These are phyloP conservation scores for Middelhovenomyces tepae DNA, from an alignment of 805 yeast genomes.

Conservation along the genomic window DNA sequence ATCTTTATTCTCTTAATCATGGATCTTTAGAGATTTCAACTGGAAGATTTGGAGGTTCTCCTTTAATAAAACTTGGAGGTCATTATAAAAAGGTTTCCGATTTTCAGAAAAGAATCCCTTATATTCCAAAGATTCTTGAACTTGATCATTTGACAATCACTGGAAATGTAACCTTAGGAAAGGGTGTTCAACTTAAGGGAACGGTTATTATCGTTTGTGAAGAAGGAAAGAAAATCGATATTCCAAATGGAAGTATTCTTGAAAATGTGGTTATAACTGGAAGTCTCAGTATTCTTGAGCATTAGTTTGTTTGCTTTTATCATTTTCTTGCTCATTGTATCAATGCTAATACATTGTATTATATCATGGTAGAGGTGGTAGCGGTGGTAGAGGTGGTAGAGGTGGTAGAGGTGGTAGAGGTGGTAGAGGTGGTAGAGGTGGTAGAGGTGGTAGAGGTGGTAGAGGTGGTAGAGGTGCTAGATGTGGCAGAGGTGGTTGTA, in stretches of 20 bases:
- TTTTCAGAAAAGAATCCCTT: constrained; percentile 83
- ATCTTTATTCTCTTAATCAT: constrained; percentile 80
- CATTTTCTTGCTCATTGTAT: no score
- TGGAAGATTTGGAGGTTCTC: constrained; percentile 82
- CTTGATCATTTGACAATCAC: constrained; percentile 96
- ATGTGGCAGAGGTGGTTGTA: no score
- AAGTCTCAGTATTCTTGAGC: constrained; percentile 88
- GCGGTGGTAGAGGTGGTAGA: no score
- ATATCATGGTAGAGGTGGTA: no score
- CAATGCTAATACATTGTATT: no score
- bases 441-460: no score
- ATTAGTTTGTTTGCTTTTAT: no score
- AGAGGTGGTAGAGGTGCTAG: no score
- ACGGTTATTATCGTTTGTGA: constrained; percentile 96
- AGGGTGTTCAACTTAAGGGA: constrained; percentile 84
- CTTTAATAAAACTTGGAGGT: constrained; percentile 91
- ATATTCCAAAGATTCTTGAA: constrained; percentile 93
- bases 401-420: no score
- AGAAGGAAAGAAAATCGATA: constrained; percentile 93
- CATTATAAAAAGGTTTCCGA: constrained; percentile 93
- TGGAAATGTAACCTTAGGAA: constrained; percentile 90
- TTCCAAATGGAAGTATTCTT: constrained; percentile 90
- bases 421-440: no score
- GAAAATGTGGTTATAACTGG: constrained; percentile 98
- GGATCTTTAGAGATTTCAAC: constrained; percentile 84